Conservation (phyloP, 2,329 filamentous ascomycete genomes). For the Phoma sp. region DNA sequence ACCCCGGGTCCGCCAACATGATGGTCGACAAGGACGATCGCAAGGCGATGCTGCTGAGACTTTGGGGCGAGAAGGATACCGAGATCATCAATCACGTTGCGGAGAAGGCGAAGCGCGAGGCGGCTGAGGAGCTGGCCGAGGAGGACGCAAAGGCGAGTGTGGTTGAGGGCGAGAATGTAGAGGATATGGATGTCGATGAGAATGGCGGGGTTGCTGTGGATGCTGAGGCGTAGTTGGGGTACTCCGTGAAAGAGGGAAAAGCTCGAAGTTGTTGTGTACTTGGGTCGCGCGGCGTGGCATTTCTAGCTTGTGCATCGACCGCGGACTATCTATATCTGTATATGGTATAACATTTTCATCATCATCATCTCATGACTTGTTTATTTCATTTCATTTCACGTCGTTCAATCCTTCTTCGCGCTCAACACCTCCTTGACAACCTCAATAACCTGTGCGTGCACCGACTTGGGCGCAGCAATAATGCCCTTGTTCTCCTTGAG, state of each 20-base stretch:
- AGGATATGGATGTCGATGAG: slow-evolving; percentile 18
- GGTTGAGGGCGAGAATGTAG: slow-evolving; percentile 25
- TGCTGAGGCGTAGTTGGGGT: neutral
- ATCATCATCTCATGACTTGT: too few species aligned
- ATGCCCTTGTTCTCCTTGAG: slow-evolving; percentile 92
- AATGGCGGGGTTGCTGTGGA: slow-evolving; percentile 15
- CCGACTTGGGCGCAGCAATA: slow-evolving; percentile 79
- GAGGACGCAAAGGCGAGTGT: slow-evolving; percentile 17
- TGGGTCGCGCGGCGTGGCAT: neutral
- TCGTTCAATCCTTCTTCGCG: slow-evolving; percentile 28
- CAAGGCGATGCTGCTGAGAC: slow-evolving; percentile 83
- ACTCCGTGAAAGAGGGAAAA: neutral
- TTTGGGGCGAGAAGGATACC: slow-evolving; percentile 89
- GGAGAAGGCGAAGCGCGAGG: slow-evolving; percentile 41
- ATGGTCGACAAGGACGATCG: slow-evolving; percentile 99
- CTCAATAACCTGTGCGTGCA: slow-evolving; percentile 77
- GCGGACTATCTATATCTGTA: too few species aligned
- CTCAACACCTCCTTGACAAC: slow-evolving; percentile 81
- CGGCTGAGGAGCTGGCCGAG: slow-evolving; percentile 18
- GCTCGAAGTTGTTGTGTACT: neutral
- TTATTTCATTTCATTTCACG: too few species aligned
- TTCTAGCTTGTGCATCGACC: neutral
- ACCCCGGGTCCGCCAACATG: slow-evolving; percentile 87
- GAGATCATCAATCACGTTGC: slow-evolving; percentile 61
- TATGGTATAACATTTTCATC: too few species aligned